Base-by-base conservation (phyloP, 495 filamentous ascomycete genomes). In the Daldinia childiae region DNA sequence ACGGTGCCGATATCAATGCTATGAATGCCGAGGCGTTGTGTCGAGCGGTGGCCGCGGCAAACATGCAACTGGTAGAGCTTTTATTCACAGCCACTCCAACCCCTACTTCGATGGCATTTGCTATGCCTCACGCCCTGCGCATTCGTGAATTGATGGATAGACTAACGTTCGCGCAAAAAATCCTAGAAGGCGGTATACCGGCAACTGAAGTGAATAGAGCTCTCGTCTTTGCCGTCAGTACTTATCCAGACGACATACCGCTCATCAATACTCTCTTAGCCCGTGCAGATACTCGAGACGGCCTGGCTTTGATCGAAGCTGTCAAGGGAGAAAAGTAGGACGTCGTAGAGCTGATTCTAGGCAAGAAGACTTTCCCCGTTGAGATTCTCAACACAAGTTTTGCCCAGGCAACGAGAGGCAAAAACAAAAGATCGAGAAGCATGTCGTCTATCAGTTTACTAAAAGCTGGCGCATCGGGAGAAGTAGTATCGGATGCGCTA, bases 1-100 rank as follows among this genome's bases (percentile, higher is more conserved):
- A 78, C 5, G 83, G 83, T 8, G 83, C 83, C 14, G 78, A 83
- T 57, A 64, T 83, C 54, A 83, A 85, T 51, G 71, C 77, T 21
- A 76, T 79, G 63, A 80, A 81, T 15, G 83, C 79, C 4, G 79
- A 81, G 4, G 78, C 82, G 15, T 72, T 86, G 15, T 78, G 81
- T 50, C 64, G 63, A 39, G 79, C 82, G 8, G 78, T 86, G 1
- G 75, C 72, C 7, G 77, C 78, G 2, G 78, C 78, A 64, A 79
- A 80, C 34, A 69, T 75, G 17, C 78, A 74, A 27, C 61, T 85
- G 19, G 68, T 77, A n/a, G 82, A 85, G 52, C 52, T 84, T 14
- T 58, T 86, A 4, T 78, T 83, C 39, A 65, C 62, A 0, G 69
- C 73, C 4, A 73, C 73, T 17, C 79, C 79, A 6, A 58, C 64